Evolutionary conservation across 73 alveolate species (phyloP).

Genomic region (Tetrahymena malaccensis): DNA sequence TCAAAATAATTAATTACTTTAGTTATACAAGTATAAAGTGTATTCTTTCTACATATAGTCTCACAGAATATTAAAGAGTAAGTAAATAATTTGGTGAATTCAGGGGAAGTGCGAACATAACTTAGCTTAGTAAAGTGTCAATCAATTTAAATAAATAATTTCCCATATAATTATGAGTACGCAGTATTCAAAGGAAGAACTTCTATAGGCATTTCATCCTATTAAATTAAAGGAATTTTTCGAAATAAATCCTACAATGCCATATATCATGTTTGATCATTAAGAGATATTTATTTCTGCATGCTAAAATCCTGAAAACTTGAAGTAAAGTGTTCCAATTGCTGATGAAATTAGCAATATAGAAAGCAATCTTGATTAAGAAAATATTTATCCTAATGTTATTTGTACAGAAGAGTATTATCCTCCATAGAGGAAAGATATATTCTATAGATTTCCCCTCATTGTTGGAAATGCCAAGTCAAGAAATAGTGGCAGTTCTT

Average conservation of each 20-base stretch:
- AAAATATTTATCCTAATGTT: background rate
- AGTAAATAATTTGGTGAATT: background rate
- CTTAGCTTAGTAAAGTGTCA: background rate
- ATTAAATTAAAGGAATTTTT: background rate
- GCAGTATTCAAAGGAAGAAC: background rate
- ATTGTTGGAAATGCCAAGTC: background rate
- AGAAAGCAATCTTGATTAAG: background rate
- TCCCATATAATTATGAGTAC: background rate
- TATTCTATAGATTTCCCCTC: background rate
- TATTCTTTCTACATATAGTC: background rate
- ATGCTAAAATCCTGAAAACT: background rate
- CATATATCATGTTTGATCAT: background rate
- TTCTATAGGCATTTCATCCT: background rate
- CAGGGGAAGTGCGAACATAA: background rate
- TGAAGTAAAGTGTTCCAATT: background rate
- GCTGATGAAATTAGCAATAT: background rate
- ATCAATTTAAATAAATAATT: too few species aligned
- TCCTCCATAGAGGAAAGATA: background rate
- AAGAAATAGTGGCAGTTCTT: background rate
- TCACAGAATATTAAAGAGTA: background rate
- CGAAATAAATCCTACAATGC: background rate
- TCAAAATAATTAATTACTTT: background rate
- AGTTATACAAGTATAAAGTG: background rate
- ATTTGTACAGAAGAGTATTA: background rate
- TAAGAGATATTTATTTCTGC: background rate